phyloP scores from a whole-genome alignment of 805 yeast genomes.

The Teunomyces aglyptinius region DNA sequence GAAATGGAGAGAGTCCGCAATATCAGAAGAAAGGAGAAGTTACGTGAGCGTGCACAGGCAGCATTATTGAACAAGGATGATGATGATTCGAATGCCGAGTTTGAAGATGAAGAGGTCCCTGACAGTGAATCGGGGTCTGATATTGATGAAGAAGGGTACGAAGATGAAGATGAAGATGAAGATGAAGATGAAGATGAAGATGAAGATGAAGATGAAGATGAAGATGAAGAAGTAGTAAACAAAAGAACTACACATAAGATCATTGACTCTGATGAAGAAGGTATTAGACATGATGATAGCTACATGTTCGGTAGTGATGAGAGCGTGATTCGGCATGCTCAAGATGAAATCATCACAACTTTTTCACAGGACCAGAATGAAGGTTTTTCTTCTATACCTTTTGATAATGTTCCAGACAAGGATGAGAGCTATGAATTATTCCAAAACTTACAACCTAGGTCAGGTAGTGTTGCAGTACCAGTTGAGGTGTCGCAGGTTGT shows the following conservation, averaged over 20 bases:
- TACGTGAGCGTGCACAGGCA: constrained; percentile 34
- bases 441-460: constrained; percentile 28
- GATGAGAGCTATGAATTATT: constrained; percentile 18
- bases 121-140: constrained; percentile 14
- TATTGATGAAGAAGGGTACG: constrained; percentile 13
- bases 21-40: constrained; percentile 43
- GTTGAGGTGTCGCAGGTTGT: background rate
- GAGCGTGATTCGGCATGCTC: constrained; percentile 10
- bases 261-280: constrained; percentile 14
- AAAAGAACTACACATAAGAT: constrained; percentile 1
- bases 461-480: constrained; percentile 5
- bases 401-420: background rate
- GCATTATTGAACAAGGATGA: constrained; percentile 24
- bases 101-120: constrained; percentile 19
- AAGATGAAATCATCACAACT: constrained; percentile 16
- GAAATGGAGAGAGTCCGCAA: constrained; percentile 49
- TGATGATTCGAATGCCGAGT: constrained; percentile 11
- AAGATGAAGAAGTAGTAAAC: constrained; percentile 2
- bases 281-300: constrained; percentile 22
- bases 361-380: constrained; percentile 6
- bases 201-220: constrained; percentile 5
- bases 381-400: background rate
- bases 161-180: constrained; percentile 12
- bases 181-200: constrained; percentile 7
- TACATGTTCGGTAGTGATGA: constrained; percentile 26